These are phyloP conservation scores for Cutaneotrichosporon cutaneum DNA, from an alignment of 1,284 basidiomycete genomes.

Conservation along the genomic window DNA sequence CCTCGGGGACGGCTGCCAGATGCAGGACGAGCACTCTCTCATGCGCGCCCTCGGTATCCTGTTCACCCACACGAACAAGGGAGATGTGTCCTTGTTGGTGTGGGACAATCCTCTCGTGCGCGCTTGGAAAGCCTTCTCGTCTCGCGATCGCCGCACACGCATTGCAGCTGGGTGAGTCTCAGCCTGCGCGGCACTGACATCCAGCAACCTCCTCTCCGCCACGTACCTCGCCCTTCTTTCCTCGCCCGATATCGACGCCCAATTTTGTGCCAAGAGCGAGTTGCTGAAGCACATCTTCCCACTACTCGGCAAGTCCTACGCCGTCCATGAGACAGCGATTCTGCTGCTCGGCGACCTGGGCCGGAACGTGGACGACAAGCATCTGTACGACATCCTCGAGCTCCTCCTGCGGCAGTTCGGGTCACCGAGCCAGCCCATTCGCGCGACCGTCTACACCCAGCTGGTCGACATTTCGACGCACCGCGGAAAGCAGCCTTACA, in stretches of 20 bases:
- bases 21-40: constrained; percentile 16
- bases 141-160: constrained; percentile 26
- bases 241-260: not conserved
- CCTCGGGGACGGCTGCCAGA: constrained; percentile 1
- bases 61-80: constrained; percentile 19
- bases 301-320: not conserved
- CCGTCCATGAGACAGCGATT: constrained; percentile 30
- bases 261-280: not conserved
- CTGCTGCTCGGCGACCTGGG: constrained; percentile 36
- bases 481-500: constrained; percentile 67
- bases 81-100: not conserved
- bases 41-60: constrained; percentile 24
- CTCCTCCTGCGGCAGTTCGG: constrained; percentile 70
- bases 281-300: not conserved
- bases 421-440: constrained; percentile 64
- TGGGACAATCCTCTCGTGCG: constrained; percentile 14
- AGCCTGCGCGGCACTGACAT: not conserved
- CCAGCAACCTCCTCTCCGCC: constrained; percentile 21
- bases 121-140: constrained; percentile 20
- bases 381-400: constrained; percentile 64
- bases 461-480: constrained; percentile 54
- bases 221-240: not conserved
- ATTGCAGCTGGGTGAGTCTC: constrained; percentile 20
- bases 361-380: constrained; percentile 59
- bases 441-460: constrained; percentile 70